A percentile compares a stretch with the other conserved stretches of the same genome.
phyloP scores from a whole-genome alignment of 2,329 filamentous ascomycete species.

The Pochonia chlamydosporia region DNA sequence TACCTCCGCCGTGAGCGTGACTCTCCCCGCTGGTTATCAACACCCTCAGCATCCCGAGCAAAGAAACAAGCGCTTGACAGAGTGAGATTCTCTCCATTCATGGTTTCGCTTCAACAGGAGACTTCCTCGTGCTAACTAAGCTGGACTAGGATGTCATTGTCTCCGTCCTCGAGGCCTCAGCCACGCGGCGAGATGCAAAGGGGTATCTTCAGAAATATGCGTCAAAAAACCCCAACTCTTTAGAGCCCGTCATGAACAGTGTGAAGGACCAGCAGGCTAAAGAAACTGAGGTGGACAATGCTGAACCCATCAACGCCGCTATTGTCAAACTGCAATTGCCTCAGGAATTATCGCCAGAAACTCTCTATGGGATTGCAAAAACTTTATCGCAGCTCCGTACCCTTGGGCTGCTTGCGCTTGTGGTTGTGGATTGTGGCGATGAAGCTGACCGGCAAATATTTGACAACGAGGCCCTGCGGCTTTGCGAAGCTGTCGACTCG shows the following conservation, averaged over 20 bases:
- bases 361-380: slow-evolving; percentile 68
- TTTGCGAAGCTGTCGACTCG: slow-evolving; percentile 69
- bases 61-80: slow-evolving; percentile 27
- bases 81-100: slow-evolving; percentile 13
- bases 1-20: slow-evolving; percentile 8
- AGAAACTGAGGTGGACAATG: neutral
- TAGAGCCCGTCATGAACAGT: neutral
- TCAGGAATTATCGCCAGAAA: slow-evolving; percentile 62
- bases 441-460: slow-evolving; percentile 36
- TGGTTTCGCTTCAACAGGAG: neutral
- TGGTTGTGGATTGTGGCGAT: slow-evolving; percentile 70
- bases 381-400: slow-evolving; percentile 79
- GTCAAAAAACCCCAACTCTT: slow-evolving; percentile 19
- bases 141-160: slow-evolving; percentile 71
- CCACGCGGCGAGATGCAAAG: slow-evolving; percentile 88
- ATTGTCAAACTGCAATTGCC: slow-evolving; percentile 78
- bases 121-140: neutral
- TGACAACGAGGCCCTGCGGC: slow-evolving; percentile 61
- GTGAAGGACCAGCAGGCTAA: neutral
- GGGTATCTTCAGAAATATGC: slow-evolving; percentile 84
- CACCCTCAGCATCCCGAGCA: slow-evolving; percentile 20
- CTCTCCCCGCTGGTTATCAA: slow-evolving; percentile 21
- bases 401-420: slow-evolving; percentile 73
- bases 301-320: slow-evolving; percentile 55
- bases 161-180: slow-evolving; percentile 79